Base-by-base conservation (phyloP, 148 eudicot species). In the Mesembryanthemum crystallinum region DNA sequence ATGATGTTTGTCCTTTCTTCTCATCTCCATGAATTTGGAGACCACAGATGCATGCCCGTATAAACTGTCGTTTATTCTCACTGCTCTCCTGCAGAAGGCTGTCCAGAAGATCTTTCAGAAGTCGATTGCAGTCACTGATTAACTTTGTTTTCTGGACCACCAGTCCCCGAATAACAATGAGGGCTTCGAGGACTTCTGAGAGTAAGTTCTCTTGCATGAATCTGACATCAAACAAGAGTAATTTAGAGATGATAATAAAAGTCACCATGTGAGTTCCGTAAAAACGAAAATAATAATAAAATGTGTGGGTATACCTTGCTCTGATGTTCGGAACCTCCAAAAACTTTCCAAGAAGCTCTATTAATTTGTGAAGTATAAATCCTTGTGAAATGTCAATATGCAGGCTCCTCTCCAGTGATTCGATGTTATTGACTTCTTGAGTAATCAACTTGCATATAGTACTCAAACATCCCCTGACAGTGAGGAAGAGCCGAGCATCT, bases 351-450 rank as follows among this genome's bases (percentile, higher is more conserved):
- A 96, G 94, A 68, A 96, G 98, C 97, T 96, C 99, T 70, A 92
- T 96, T 67, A 96, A 90, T 82, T 92, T 96, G 83, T 96, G 97
- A 73, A 96, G 99, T 83, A 96, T 96, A 79, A 96, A 96, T 57
- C 99, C 99, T 77, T 92, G 99, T 27, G 99, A 92, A 79, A 96
- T 96, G 69, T 96, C 97, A 75, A 96, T 93, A 76, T 87, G 99
- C 71, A 96, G 85, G 82, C 98, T 93, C 85, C 99, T 91, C 86
- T 96, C 99, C 57, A 92, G 80, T 67, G 98, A 86, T 76, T 92
- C 98, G 80, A 92, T 80, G 77, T 85, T 89, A 63, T 84, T 81
- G 64, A 96, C 98, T 89, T 96, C 99, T 79, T 90, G 92, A 64
- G 88, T 84, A 73, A 96, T 92, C 76, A 96, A 82, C 81, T 96